Evolutionary conservation across 176 grass and related monocot genomes (phyloP).

Genomic region (Thinopyrum elongatum): DNA sequence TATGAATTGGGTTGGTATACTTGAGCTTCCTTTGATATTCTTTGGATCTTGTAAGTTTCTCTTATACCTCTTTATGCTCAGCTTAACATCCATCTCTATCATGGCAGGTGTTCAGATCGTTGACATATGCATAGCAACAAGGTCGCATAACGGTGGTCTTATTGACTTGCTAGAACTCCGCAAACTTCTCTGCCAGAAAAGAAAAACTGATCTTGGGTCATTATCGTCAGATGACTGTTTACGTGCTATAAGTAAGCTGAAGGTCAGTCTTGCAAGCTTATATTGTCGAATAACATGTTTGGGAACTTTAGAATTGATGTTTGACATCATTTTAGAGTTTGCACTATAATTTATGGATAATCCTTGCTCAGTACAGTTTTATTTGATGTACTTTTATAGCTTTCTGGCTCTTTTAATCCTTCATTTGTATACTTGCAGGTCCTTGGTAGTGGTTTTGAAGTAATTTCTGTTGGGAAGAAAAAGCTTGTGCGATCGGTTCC

Average conservation of each 20-base stretch:
- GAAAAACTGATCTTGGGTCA: conserved; percentile 62
- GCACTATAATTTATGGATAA: not conserved
- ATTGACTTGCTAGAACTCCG: conserved; percentile 88
- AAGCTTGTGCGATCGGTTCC: conserved; percentile 90
- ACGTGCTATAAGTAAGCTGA: conserved; percentile 95
- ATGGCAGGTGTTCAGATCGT: conserved; percentile 92
- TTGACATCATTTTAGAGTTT: not conserved
- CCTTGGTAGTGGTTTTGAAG: conserved; percentile 97
- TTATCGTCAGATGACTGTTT: conserved; percentile 93
- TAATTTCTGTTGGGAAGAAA: conserved; percentile 84
- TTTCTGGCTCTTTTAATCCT: not conserved
- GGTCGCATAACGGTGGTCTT: conserved; percentile 81
- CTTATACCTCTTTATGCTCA: not conserved
- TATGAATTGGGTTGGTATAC: conserved; percentile 81
- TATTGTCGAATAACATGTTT: not conserved
- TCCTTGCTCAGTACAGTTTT: not conserved
- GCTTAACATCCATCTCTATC: conserved; percentile 12
- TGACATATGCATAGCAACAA: conserved; percentile 93
- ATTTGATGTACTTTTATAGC: not conserved
- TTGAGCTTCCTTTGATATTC: not conserved
- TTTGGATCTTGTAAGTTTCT: not conserved
- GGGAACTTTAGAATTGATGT: not conserved
- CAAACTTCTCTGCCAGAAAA: conserved; percentile 67
- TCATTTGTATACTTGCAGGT: conserved; percentile 55
- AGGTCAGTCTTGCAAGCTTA: conserved; percentile 48